Evolutionary conservation across 2,329 filamentous ascomycete genomes (phyloP), one percentile per base, ranked within the genome.

Genomic region (Aspergillus costaricaensis): DNA sequence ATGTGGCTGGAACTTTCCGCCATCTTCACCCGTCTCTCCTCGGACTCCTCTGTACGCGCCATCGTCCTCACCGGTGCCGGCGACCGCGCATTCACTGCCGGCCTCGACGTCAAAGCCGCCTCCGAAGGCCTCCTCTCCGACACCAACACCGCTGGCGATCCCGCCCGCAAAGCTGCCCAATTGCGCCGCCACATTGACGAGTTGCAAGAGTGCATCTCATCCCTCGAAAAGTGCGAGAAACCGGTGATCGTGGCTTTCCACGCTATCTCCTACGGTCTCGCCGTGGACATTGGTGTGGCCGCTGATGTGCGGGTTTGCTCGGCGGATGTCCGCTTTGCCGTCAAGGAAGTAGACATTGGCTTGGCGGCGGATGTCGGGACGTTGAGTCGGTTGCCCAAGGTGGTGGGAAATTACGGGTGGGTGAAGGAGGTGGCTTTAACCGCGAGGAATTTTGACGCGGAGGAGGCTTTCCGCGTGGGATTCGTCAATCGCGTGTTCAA

Each of bases 151-250:
- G 17, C 2, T 15, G 55, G 61, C 10, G 92, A 96, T 72, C 74
- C 81, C 0, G 89, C 89, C 2, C 84, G 91, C 64, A 85, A 80
- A 65, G 88, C 90, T 0, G 82, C 83, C 38, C 69, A 70, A 4
- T 70, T 93, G 53, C 84, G 91, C 52, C 83, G 87, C 32, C 85
- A 91, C 73, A 88, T 98, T 60, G 77, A 83, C 62, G 87, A 91
- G 64, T 96, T 97, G 75, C 95, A 99, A 76, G 83, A 85, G 55
- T 90, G 88, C 70, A 87, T 99, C 63, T 83, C 83, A 1, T 84
- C 87, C 14, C 80, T 96, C 56, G 94, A 97, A 75, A 87, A 84
- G 67, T 98, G 94, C 77, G 91, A 95, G 78, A 98, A 98, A 79
- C 92, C 92, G 62, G 91, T 97, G 36, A 90, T 98, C 60, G 88